Percentiles rank a stretch among this genome's conserved stretches.
These are phyloP conservation scores for Nicotiana tomentosiformis DNA, from an alignment of 257 asterid genomes.

Conservation along the genomic window DNA sequence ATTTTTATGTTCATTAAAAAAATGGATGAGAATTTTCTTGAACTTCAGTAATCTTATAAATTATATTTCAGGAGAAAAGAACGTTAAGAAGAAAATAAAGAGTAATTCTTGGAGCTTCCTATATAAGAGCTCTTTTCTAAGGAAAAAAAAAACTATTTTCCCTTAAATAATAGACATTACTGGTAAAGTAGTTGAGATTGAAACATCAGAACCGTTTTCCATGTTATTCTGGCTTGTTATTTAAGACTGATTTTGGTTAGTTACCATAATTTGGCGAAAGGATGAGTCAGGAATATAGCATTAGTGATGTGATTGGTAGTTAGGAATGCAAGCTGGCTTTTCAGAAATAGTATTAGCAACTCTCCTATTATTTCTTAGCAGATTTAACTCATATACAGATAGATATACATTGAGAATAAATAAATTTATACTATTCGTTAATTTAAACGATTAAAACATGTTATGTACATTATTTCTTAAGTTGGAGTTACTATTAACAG, in stretches of 20 bases:
- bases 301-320: slow-evolving; percentile 5
- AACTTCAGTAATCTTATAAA: neutral
- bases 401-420: no score
- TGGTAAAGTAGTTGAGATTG: slow-evolving; percentile 7
- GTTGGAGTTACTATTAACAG: no score
- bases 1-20: neutral
- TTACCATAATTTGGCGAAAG: neutral
- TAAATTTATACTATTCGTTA: no score
- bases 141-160: neutral
- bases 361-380: neutral
- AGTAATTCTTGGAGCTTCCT: neutral
- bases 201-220: slow-evolving; percentile 8
- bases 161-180: neutral
- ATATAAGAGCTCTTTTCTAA: neutral
- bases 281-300: neutral
- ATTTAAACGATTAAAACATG: no score
- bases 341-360: neutral
- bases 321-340: neutral
- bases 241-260: neutral
- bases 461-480: no score
- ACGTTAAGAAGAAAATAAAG: neutral
- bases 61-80: neutral
- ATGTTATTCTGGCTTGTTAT: neutral
- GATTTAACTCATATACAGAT: neutral
- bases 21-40: neutral